Percentiles rank a stretch among this genome's conserved stretches.
phyloP scores from a whole-genome alignment of 305 asterid species.

The Solanum hybrid region DNA sequence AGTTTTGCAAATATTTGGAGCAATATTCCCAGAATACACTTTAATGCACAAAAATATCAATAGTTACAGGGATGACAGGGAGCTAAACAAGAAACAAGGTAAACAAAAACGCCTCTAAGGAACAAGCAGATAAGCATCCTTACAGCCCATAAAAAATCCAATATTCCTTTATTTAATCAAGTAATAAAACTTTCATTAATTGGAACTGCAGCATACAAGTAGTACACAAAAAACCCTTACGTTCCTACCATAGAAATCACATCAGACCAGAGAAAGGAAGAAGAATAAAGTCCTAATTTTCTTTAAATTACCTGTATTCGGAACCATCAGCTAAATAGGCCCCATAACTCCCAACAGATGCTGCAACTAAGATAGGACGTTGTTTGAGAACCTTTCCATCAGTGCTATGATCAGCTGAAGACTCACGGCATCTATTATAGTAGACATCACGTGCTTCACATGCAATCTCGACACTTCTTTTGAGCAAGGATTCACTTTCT shows the following conservation, averaged over 20 bases:
- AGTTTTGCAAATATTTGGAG: not conserved
- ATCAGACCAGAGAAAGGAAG: not conserved
- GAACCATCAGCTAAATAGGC: conserved; percentile 98
- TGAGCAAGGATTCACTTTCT: conserved; percentile 70
- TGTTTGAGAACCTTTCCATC: conserved; percentile 50
- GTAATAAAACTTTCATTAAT: not conserved
- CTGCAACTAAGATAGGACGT: conserved; percentile 82
- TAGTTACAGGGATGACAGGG: not conserved
- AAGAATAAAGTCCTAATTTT: not conserved
- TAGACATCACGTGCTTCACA: conserved; percentile 65
- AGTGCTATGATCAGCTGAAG: conserved; percentile 23
- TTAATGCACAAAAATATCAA: not conserved
- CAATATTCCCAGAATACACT: not conserved
- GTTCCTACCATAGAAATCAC: not conserved
- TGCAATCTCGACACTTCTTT: conserved; percentile 79
- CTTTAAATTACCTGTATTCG: conserved; percentile 65
- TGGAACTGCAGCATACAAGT: not conserved
- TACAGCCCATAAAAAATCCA: not conserved
- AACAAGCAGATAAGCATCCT: not conserved
- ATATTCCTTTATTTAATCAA: not conserved
- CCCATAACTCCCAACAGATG: conserved; percentile 97
- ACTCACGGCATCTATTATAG: conserved; percentile 37
- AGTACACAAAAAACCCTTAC: not conserved
- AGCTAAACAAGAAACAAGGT: not conserved
- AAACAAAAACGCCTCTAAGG: not conserved